Evolutionary conservation across 805 yeast species (phyloP), one percentile per base, ranked within the genome.

Genomic region (Priceomyces haplophilus): DNA sequence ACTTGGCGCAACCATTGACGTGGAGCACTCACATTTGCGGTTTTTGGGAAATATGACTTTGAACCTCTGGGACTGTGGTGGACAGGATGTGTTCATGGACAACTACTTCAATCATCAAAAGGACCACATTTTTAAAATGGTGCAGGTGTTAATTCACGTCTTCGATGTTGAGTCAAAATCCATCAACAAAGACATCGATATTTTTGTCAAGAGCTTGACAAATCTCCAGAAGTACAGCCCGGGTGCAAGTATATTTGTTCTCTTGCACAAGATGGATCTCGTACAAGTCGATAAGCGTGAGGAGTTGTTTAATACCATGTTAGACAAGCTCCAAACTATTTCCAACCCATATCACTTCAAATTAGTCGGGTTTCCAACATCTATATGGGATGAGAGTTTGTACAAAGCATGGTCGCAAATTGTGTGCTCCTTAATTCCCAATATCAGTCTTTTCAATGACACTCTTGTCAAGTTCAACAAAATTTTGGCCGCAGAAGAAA

Each of bases 51-150:
- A 91, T 60, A 88, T 93, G 95, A 89, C 97, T 1, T 71, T 93
- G 36, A 91, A 91, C 55, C 69, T 93, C 17, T 90, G 98, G 98
- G 99, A 93, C 63, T 93, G 99, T 66, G 99, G 98, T 55, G 96
- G 96, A 3, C 99, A 93, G 61, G 97, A 93, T 62, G 88, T 85
- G 2, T 93, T 90, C 52, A 90, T 93, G 88, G 97, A 91, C 57
- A 89, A 88, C 62, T 93, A 93, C 60, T 82, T 88, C 56, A 79
- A 90, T 3, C 83, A 87, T 42, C 95, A 88, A 49, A 81, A 88
- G 46, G 96, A 86, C 59, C 96, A 90, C 57, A 89, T 91, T 35
- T 91, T 91, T 69, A 85, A 88, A 56, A 88, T 88, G 85, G 96
- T 90, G 17, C 97, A 93, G 58, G 97, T 95, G 10, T 73, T 93